Evolutionary conservation across 768 basidiomycete genomes (phyloP), one percentile per base, ranked within the genome.

Genomic region (Calocybe cyanea): DNA sequence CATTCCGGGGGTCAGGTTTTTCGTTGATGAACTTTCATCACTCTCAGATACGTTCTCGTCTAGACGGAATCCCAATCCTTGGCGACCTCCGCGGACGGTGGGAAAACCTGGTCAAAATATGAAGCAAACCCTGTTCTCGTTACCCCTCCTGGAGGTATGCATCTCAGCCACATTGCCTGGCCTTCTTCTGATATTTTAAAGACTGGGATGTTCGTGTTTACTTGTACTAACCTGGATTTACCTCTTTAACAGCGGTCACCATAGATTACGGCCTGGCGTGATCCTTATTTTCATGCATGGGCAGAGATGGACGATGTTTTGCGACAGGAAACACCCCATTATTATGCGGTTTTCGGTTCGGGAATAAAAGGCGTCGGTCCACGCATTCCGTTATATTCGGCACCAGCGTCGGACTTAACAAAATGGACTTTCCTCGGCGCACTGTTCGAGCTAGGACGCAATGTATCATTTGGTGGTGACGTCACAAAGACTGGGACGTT

Each of bases 311-410:
- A 41, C 15, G 18, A 10, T n/a, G 30, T 41, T 4, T 28, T 41
- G 17, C 10, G 31, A 18, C 40, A 41, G 30, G 18, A 32, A 31
- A 14, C 28, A 7, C 40, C 40, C 13, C 40, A 41, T 14, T 41
- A 41, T 25, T 41, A 41, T 28, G 30, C n/a, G 4, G n/a, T 41
- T 28, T 41, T 41, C 30, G 40, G 40, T 11, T 41, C 40, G 6
- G 40, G 40, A 14, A 41, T 41, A 24, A 41, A 32, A 28, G 40
- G 40, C 30, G 40, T 41, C 7, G 40, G 40, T 13, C 40, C 40
- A 7, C 40, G 40, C 1, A 41, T 41, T 4, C 40, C 40, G 17
- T 25, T 41, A 8, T 41, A 41, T 19, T 41, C 40, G 3, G 25
- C 40, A 9, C 40, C 40, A 11, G 40, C 40, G 2, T 41, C 40